Evolutionary conservation across 495 filamentous ascomycete genomes (phyloP).

Genomic region (Entonaema liquescens): DNA sequence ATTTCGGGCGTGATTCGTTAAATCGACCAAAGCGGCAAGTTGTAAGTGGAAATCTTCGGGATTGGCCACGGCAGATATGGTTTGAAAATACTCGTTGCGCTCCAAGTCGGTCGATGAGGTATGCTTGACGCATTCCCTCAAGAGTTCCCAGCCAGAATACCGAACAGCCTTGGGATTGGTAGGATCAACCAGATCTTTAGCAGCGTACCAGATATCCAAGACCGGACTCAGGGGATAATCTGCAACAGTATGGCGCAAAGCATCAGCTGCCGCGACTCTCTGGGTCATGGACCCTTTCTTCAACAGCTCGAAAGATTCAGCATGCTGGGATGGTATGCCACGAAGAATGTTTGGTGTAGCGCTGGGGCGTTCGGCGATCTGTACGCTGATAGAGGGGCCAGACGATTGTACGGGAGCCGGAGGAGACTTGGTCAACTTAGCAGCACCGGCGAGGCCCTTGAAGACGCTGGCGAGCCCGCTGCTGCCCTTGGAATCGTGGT

Average conservation of each 20-base stretch:
- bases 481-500: conserved; percentile 55
- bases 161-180: conserved; percentile 62
- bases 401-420: conserved; percentile 48
- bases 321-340: conserved; percentile 52
- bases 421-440: conserved; percentile 55
- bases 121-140: conserved; percentile 70
- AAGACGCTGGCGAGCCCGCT: conserved; percentile 65
- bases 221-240: conserved; percentile 67
- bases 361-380: conserved; percentile 48
- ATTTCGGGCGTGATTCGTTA: conserved; percentile 70
- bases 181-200: conserved; percentile 69
- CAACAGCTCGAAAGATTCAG: conserved; percentile 54
- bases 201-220: conserved; percentile 68
- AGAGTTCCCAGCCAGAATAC: conserved; percentile 66
- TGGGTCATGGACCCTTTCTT: conserved; percentile 59
- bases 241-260: conserved; percentile 61
- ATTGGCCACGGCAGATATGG: conserved; percentile 59
- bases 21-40: conserved; percentile 66
- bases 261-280: conserved; percentile 64
- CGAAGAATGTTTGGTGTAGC: conserved; percentile 39
- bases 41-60: conserved; percentile 70
- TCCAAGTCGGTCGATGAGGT: conserved; percentile 68
- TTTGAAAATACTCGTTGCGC: conserved; percentile 69
- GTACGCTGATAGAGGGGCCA: conserved; percentile 39
- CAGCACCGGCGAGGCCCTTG: conserved; percentile 60